A percentile compares a stretch with the other conserved stretches of the same genome.
phyloP scores from a whole-genome alignment of 164 flowering plant species.

The Litsea cubeba region DNA sequence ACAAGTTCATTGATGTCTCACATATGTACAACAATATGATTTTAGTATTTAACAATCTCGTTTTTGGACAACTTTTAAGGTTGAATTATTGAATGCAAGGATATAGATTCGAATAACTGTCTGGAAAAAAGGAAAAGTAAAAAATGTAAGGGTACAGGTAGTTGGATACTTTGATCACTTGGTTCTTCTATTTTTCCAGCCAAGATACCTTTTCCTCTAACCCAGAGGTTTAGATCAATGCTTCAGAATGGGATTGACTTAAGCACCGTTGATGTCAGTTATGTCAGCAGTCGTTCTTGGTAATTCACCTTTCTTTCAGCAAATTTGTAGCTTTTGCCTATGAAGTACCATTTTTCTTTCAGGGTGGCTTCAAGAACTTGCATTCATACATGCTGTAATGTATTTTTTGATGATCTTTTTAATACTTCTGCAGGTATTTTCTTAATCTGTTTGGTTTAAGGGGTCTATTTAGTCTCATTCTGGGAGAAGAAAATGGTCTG shows the following conservation, averaged over 20 bases:
- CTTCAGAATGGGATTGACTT: slow-evolving; percentile 97
- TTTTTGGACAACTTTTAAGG: background rate
- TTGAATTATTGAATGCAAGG: background rate
- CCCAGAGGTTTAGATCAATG: slow-evolving; percentile 98
- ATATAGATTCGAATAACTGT: background rate
- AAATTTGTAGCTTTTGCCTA: background rate
- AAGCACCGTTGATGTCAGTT: slow-evolving; percentile 98
- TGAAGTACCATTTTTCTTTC: slow-evolving; percentile 1
- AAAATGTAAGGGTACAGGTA: too few relatives aligned
- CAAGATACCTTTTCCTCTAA: slow-evolving; percentile 94
- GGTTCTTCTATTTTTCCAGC: slow-evolving; percentile 38
- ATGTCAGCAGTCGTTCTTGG: slow-evolving; percentile 99
- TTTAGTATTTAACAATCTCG: background rate
- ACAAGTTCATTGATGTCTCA: background rate
- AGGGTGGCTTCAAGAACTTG: background rate
- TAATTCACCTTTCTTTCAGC: slow-evolving; percentile 24
- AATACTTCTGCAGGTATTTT: slow-evolving; percentile 65
- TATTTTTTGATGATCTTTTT: slow-evolving; percentile 10
- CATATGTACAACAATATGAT: background rate
- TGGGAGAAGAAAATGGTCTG: slow-evolving; percentile 97
- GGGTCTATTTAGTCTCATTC: slow-evolving; percentile 92
- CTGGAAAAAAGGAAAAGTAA: too few relatives aligned
- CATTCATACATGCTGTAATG: background rate
- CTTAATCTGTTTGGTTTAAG: slow-evolving; percentile 92
- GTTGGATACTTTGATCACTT: background rate